These are phyloP conservation scores for Fusarium fracticaudum DNA, from an alignment of 2,329 filamentous ascomycete genomes.

Conservation along the genomic window DNA sequence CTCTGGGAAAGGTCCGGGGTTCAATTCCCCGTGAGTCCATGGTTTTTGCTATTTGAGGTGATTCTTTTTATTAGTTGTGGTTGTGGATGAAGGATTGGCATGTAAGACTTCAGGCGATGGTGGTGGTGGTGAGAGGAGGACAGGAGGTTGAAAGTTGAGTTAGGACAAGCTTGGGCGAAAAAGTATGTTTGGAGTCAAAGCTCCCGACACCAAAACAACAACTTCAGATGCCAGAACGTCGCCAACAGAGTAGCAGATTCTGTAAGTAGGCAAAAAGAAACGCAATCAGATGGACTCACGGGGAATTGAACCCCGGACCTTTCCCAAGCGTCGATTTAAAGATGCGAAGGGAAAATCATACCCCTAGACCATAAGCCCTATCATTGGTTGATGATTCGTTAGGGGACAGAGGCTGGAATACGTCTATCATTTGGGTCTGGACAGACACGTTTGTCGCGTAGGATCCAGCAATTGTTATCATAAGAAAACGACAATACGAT, in stretches of 20 bases:
- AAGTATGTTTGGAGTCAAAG: not conserved
- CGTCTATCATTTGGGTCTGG: not conserved
- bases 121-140: no score
- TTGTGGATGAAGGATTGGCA: not conserved
- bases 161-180: not conserved
- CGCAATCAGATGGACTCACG: conserved; percentile 16
- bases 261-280: not conserved
- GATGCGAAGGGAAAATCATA: conserved; percentile 31
- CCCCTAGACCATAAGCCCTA: conserved; percentile 31
- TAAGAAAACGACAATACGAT: not conserved
- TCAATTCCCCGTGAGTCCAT: conserved; percentile 31
- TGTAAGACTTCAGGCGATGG: no score
- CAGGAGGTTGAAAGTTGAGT: not conserved
- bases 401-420: rapidly evolving
- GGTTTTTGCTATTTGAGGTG: not conserved
- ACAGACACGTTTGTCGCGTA: not conserved
- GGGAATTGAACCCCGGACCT: conserved; percentile 31
- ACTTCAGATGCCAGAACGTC: not conserved
- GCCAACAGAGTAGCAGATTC: not conserved
- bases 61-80: not conserved
- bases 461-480: not conserved
- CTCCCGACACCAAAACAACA: rapidly evolving
- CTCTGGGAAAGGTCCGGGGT: conserved; percentile 28
- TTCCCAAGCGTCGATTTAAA: conserved; percentile 12
- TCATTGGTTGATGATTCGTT: not conserved